Evolutionary conservation across 2,329 filamentous ascomycete genomes (phyloP).

Genomic region (Pseudogymnoascus sp.): DNA sequence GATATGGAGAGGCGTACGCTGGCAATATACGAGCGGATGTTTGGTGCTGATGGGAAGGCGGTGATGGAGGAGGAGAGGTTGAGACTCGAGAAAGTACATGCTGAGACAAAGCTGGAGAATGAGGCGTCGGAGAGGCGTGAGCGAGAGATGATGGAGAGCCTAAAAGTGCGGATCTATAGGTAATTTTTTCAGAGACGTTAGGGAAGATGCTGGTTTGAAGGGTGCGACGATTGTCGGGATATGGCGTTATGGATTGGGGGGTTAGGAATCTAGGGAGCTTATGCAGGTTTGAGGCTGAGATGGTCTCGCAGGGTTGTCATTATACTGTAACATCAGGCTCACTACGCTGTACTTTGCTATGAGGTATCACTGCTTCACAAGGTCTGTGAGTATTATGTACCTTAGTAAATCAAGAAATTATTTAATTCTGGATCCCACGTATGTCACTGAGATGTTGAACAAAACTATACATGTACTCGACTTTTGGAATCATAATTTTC

Average conservation of each 20-base stretch:
- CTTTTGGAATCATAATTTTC: neutral
- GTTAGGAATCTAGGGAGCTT: neutral
- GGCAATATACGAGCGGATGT: conserved; percentile 25
- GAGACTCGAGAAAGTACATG: neutral
- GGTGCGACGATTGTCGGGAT: neutral
- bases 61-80: conserved; percentile 19
- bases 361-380: neutral
- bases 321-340: neutral
- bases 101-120: neutral
- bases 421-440: neutral
- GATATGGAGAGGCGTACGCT: conserved; percentile 26
- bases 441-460: neutral
- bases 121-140: neutral
- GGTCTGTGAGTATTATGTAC: neutral
- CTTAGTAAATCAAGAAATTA: neutral
- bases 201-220: neutral
- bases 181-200: neutral
- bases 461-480: neutral
- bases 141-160: neutral
- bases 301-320: neutral
- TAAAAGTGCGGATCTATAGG: neutral
- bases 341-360: neutral
- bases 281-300: neutral
- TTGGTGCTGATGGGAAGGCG: conserved; percentile 26
- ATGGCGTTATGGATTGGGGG: neutral